Conservation (phyloP, 805 yeast genomes). For the Schwanniomyces yamadae region DNA sequence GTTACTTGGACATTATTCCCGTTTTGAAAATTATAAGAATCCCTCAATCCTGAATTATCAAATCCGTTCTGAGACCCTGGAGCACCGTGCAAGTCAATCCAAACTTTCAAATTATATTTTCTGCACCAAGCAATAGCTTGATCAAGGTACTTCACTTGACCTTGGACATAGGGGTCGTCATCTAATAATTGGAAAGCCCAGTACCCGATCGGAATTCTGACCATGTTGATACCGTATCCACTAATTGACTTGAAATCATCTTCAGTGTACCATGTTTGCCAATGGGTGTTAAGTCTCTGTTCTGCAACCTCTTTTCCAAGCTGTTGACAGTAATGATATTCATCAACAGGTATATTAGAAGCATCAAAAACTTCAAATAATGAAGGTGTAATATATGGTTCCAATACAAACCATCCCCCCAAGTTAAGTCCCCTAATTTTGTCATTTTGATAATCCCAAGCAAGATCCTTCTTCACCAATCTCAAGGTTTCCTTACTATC, state of each 20-base stretch:
- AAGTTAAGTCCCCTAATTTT: constrained; percentile 68
- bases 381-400: constrained; percentile 83
- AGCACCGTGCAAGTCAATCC: constrained; percentile 96
- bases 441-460: constrained; percentile 35
- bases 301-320: constrained; percentile 63
- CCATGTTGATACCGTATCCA: constrained; percentile 70
- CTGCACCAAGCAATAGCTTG: constrained; percentile 76
- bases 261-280: constrained; percentile 77
- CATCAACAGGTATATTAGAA: constrained; percentile 70
- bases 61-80: constrained; percentile 97
- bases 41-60: constrained; percentile 89
- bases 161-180: constrained; percentile 83
- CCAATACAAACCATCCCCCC: constrained; percentile 90
- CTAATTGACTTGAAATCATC: constrained; percentile 63
- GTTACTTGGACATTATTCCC: constrained; percentile 56
- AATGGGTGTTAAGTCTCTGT: constrained; percentile 59
- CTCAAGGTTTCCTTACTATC: constrained; percentile 2
- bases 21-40: constrained; percentile 53
- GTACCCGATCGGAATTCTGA: constrained; percentile 90
- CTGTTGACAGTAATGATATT: constrained; percentile 60
- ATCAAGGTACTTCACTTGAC: constrained; percentile 72
- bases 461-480: constrained; percentile 19
- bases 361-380: constrained; percentile 52
- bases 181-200: constrained; percentile 76
- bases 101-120: constrained; percentile 61